phyloP scores from a whole-genome alignment of 352 stramenopile genomes.

The Phytophthora multivora region DNA sequence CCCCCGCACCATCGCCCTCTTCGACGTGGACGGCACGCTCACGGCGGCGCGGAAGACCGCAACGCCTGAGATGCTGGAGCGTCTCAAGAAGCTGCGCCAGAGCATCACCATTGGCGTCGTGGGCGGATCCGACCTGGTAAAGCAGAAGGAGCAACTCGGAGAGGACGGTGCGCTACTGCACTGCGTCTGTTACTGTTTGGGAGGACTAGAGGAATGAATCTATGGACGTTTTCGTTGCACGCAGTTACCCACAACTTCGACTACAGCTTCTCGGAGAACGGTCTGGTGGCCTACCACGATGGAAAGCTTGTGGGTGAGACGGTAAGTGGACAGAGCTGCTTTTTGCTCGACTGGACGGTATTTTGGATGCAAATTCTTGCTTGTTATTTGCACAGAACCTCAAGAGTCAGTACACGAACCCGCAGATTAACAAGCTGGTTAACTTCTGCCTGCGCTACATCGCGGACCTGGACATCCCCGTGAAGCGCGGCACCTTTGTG shows the following conservation, averaged over 20 bases:
- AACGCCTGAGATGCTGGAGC: conserved; percentile 92
- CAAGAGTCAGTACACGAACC: conserved; percentile 94
- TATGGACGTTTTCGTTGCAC: background rate
- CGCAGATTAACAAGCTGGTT: conserved; percentile 97
- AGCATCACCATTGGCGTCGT: conserved; percentile 98
- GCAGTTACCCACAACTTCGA: conserved; percentile 95
- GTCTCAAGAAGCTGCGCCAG: conserved; percentile 93
- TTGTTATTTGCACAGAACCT: conserved; percentile 76
- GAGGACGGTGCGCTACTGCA: conserved; percentile 68
- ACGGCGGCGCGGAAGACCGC: conserved; percentile 93
- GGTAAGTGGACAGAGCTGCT: conserved; percentile 33
- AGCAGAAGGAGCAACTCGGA: conserved; percentile 99
- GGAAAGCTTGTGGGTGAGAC: conserved; percentile 91
- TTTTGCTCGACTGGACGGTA: background rate
- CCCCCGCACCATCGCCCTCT: conserved; percentile 96
- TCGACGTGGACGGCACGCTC: conserved; percentile 99
- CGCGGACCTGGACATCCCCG: conserved; percentile 94
- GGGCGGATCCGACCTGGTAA: conserved; percentile 97
- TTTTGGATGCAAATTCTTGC: background rate
- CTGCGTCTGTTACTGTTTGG: background rate
- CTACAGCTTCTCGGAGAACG: conserved; percentile 99
- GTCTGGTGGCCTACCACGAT: conserved; percentile 97
- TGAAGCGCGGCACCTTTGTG: conserved; percentile 99
- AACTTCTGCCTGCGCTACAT: conserved; percentile 97
- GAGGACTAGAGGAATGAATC: too few relatives aligned